Conservation (phyloP, 805 yeast genomes). For the Wickerhamomyces sydowiorum region DNA sequence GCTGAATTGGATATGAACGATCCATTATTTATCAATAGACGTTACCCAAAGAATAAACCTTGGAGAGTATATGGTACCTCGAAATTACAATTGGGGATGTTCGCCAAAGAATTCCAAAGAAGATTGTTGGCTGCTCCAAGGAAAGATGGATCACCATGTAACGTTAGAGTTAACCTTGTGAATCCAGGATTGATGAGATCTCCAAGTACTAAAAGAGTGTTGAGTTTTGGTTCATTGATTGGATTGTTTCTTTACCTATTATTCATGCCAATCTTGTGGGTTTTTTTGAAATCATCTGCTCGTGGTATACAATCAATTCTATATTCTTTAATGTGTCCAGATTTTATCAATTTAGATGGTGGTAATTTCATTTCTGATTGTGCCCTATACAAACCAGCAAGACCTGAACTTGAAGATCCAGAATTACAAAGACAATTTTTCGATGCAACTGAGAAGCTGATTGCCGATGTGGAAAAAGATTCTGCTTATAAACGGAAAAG, state of each 20-base stretch:
- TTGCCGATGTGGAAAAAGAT: conserved; percentile 59
- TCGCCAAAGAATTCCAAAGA: conserved; percentile 75
- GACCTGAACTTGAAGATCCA: conserved; percentile 59
- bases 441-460: conserved; percentile 52
- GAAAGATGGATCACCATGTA: conserved; percentile 65
- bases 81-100: conserved; percentile 68
- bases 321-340: conserved; percentile 68
- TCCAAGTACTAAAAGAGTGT: conserved; percentile 72
- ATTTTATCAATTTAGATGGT: conserved; percentile 53
- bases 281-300: conserved; percentile 66
- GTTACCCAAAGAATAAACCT: conserved; percentile 59
- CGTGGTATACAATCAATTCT: conserved; percentile 79
- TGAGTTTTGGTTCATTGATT: conserved; percentile 68
- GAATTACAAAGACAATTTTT: conserved; percentile 56
- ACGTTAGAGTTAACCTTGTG: conserved; percentile 65
- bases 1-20: conserved; percentile 61
- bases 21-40: conserved; percentile 52
- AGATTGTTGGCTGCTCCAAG: conserved; percentile 53
- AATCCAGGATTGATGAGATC: conserved; percentile 94
- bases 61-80: conserved; percentile 79
- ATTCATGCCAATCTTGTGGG: conserved; percentile 77
- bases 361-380: conserved; percentile 77
- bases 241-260: conserved; percentile 61
- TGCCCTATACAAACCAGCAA: conserved; percentile 41
- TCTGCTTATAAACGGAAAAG: conserved; percentile 64